phyloP scores from a whole-genome alignment of 2,329 filamentous ascomycete species.

The Colletotrichum lupini region DNA sequence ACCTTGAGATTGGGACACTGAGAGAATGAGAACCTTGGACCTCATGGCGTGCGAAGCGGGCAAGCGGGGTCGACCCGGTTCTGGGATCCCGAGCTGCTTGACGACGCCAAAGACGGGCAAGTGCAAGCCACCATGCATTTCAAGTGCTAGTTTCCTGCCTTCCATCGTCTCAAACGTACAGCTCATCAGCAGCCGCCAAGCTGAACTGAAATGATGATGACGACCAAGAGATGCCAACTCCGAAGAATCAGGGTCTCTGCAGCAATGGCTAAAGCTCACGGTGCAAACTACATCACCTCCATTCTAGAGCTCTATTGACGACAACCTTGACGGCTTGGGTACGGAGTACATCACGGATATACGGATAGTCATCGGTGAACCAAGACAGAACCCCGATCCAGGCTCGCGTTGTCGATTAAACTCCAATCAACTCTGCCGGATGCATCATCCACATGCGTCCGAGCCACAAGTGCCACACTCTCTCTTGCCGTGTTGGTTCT shows the following conservation, averaged over 20 bases:
- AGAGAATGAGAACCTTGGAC: background rate
- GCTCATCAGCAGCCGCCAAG: background rate
- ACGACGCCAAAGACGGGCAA: background rate
- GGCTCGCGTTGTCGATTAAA: background rate
- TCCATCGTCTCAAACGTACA: background rate
- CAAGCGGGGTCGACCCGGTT: conserved; percentile 17
- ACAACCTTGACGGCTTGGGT: background rate
- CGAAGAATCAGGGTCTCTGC: background rate
- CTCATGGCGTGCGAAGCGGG: background rate
- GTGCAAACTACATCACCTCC: background rate
- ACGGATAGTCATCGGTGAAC: background rate
- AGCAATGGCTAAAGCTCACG: background rate
- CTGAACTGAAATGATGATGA: background rate
- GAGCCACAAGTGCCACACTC: conserved; percentile 14
- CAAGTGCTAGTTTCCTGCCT: background rate
- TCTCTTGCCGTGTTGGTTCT: background rate
- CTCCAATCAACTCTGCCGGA: conserved; percentile 21
- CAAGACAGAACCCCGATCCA: background rate
- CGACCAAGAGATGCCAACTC: background rate
- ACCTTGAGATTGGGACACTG: background rate
- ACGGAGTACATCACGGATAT: too few species aligned
- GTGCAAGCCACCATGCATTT: conserved; percentile 5
- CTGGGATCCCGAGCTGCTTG: conserved; percentile 3
- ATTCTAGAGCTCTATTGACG: background rate
- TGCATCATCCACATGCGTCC: conserved; percentile 14